Base-by-base conservation (phyloP, 352 stramenopile genomes). In the Globisporangium orthogonon region DNA sequence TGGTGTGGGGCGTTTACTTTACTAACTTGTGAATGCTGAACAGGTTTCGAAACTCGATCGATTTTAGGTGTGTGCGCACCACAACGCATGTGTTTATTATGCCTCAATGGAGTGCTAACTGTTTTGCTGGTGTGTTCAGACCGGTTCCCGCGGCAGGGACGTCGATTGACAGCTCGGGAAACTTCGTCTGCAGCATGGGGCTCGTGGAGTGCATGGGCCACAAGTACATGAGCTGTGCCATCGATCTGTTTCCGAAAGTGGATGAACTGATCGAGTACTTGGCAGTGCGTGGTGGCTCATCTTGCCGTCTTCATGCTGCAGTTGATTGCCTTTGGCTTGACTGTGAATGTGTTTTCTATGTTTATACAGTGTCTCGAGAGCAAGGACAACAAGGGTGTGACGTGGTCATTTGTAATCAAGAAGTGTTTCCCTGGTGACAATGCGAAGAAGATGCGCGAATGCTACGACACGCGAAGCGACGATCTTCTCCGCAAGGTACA, bases 201-300 rank as follows among this genome's bases (percentile, higher is more conserved):
- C 67, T 76, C 46, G 66, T 88, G 17, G 84, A 94, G 58, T 94
- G 84, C 56, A 61, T 78, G 45, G 84, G 79, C 10, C 84, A 94
- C 63, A 81, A 81, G 50, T 94, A 79, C 76, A 70, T 94, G 44
- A 88, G 79, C 60, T 94, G 84, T 52, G 78, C 70, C 4, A 75
- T 89, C 28, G 73, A 86, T 5, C 70, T 89, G 37, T 88, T 85
- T 49, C 70, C 74, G 2, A 63, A 87, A 61, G 52, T 94, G 3
- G 70, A 73, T 18, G 73, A 87, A 40, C 56, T 84, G 48, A 79
- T 89, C 15, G 74, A 87, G 41, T 60, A 74, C 50, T 60, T 94
- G 33, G 78, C 76, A 60, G 80, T 88, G 49, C 50, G 72, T 76
- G 35, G 4, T 51, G 14, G 28, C 10, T 40, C 23, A 23, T 31